Base-by-base conservation (phyloP, 2,329 filamentous ascomycete genomes). In the Sphaceloma murrayae region DNA sequence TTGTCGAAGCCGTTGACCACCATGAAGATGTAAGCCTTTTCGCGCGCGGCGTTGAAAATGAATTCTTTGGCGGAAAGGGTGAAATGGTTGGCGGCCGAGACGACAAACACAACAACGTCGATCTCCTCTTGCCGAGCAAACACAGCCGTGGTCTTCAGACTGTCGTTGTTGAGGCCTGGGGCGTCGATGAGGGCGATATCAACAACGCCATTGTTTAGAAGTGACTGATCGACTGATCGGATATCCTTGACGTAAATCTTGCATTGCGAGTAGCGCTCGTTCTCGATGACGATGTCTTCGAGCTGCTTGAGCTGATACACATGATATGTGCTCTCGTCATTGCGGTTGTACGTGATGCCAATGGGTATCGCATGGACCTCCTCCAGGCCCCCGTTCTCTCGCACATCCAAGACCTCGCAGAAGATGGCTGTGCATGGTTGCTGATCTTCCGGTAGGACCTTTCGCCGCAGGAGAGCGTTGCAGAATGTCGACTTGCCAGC, bases 1-100 rank as follows among this genome's bases (percentile, higher is more conserved):
- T 83, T 82, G 63, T 98, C 91, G 56, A 87, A 98, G 13, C 89
- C 88, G 60, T 98, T 98, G 53, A 98, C 91, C 10, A 98, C 91
- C 63, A 98, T 94, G 62, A 98, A 98, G 50, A 98, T 88, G 59
- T 98, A 98, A 0, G 91, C 89, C 65, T 98, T 98, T 59, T 98
- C 91, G 30, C 89, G 79, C 1, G 91, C 91, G 1, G 91, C 91
- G 40, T 89, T 89, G 71, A 85, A 84, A 50, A 98, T 94, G 58
- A 98, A 98, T 56, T 98, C 91, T 64, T 85, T 93, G n/a, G 91
- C 88, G 1, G 91, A 94, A 45, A 94, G 78, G 0, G 91, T 98
- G 59, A 98, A 96, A 64, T 98, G 91, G 53, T 98, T 98, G 18
- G 89, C 87, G 2, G 91, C 91, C 8, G 88, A 95, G 4, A 98